Conservation (phyloP, 2,329 filamentous ascomycete species). For the Penicillium palitans region DNA sequence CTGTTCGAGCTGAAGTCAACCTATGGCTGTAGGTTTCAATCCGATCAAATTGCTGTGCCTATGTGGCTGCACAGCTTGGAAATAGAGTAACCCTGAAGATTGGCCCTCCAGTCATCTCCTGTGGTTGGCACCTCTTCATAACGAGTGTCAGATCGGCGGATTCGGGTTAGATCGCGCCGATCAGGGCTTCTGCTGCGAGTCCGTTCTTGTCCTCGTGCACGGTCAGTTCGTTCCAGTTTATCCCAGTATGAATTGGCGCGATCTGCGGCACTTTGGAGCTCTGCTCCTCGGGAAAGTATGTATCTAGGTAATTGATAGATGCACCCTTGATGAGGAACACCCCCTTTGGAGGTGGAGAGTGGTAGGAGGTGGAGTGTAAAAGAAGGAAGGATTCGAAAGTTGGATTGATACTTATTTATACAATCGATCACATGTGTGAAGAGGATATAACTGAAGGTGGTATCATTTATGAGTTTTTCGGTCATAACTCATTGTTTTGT, state of each 20-base stretch:
- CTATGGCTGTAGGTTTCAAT: no score
- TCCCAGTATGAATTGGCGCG: not conserved
- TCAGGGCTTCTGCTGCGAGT: not conserved
- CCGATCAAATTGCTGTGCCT: not conserved
- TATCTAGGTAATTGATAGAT: not conserved
- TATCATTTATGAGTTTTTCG: not conserved
- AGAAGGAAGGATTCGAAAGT: not conserved
- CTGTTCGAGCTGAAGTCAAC: no score
- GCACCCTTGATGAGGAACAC: not conserved
- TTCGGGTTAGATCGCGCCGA: not conserved
- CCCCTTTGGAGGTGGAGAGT: not conserved
- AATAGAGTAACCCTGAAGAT: not conserved
- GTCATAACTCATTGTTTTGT: not conserved
- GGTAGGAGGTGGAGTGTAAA: not conserved
- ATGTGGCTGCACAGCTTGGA: not conserved
- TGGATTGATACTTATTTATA: not conserved
- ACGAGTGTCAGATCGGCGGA: not conserved
- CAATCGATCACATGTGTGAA: not conserved
- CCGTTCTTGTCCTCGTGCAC: not conserved
- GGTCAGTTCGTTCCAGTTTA: not conserved
- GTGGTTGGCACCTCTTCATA: not conserved
- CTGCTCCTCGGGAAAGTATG: not conserved
- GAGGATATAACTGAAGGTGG: not conserved
- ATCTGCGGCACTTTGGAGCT: not conserved
- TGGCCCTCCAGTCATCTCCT: no score